Evolutionary conservation across 257 asterid genomes (phyloP).

Genomic region (Echites panduratus): DNA sequence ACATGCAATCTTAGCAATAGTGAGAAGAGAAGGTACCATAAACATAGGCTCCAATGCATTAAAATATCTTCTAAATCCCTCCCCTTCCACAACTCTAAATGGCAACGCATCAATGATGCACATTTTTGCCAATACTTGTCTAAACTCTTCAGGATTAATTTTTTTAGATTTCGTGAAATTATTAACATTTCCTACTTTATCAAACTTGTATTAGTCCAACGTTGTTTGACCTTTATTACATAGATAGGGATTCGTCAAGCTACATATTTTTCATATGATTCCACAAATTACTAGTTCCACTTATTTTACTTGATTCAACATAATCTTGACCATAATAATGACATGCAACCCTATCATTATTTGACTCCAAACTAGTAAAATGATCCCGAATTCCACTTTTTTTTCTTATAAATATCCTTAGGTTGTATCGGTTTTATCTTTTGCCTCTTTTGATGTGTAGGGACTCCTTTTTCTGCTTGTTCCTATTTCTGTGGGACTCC

Average conservation of each 20-base stretch:
- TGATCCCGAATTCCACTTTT: background rate
- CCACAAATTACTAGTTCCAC: background rate
- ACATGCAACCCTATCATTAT: background rate
- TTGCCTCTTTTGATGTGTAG: background rate
- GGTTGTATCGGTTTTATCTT: background rate
- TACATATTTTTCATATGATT: background rate
- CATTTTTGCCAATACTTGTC: background rate
- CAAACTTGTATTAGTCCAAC: background rate
- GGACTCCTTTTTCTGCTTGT: no score
- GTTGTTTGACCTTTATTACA: background rate
- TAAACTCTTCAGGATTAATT: background rate
- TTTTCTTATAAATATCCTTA: background rate
- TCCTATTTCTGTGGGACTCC: no score
- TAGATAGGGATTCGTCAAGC: background rate
- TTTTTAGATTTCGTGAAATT: background rate
- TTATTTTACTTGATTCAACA: background rate
- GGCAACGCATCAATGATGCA: background rate
- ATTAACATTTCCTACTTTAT: background rate
- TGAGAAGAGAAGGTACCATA: background rate
- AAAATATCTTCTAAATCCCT: background rate
- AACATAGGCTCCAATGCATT: background rate
- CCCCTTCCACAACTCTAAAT: background rate
- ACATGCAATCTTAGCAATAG: background rate
- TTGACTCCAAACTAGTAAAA: background rate
- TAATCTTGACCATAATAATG: conserved; percentile 1